Evolutionary conservation across 257 asterid species (phyloP).

Genomic region (Solanum pennellii): DNA sequence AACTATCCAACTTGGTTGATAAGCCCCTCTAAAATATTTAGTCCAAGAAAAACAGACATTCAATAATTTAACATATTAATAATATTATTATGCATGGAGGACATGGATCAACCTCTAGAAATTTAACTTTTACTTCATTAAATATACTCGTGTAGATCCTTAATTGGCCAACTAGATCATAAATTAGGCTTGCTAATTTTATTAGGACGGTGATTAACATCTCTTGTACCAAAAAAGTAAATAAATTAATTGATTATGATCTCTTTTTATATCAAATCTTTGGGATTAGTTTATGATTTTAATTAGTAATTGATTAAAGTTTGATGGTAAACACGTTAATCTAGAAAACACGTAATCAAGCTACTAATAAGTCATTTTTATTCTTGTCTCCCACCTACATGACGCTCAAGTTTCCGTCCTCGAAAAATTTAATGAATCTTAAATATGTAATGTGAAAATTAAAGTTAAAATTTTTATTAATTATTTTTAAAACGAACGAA

Average conservation of each 20-base stretch:
- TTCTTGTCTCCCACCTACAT: background rate
- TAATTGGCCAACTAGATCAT: background rate
- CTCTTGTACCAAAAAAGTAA: background rate
- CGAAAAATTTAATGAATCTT: background rate
- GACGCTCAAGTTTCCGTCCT: background rate
- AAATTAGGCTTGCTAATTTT: background rate
- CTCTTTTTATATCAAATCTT: background rate
- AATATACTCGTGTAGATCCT: background rate
- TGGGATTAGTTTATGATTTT: background rate
- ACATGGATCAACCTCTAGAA: background rate
- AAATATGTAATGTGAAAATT: no score
- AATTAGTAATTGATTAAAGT: background rate
- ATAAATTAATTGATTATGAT: background rate
- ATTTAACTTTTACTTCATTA: background rate
- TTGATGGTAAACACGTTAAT: background rate
- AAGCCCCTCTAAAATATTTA: background rate
- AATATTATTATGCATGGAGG: background rate
- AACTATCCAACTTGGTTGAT: no score
- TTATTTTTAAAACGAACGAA: no score
- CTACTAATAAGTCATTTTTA: background rate
- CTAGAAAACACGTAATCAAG: background rate
- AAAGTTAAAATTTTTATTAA: no score
- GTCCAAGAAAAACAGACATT: background rate
- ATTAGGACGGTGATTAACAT: slow-evolving; percentile 5
- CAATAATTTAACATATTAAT: background rate